Evolutionary conservation across 2,329 filamentous ascomycete genomes (phyloP).

Genomic region (Ophiostoma fasciatum): DNA sequence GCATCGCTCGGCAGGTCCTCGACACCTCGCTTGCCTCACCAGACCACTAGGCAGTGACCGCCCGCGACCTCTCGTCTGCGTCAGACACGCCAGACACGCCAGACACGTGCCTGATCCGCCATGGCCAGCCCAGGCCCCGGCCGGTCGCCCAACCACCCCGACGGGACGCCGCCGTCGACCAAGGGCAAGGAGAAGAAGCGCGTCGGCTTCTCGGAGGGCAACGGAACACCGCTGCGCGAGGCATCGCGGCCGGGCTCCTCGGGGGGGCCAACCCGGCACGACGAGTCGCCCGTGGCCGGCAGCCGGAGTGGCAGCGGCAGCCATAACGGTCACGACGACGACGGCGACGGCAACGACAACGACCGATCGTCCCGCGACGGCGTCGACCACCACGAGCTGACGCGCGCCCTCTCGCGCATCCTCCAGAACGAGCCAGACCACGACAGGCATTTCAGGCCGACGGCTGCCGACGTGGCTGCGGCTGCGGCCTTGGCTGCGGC

Average conservation of each 20-base stretch:
- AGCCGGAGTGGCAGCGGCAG: no score
- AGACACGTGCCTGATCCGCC: not conserved
- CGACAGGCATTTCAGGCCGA: not conserved
- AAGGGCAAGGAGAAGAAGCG: conserved; percentile 14
- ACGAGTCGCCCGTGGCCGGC: no score
- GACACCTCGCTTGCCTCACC: no score
- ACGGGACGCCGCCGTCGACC: conserved; percentile 1
- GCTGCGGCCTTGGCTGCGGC: not conserved
- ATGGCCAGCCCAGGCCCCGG: conserved; percentile 8
- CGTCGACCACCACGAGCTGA: conserved; percentile 12
- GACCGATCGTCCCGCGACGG: conserved; percentile 6
- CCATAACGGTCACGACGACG: no score
- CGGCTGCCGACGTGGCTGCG: no score
- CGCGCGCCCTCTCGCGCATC: conserved; percentile 9
- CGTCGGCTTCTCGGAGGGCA: conserved; percentile 11
- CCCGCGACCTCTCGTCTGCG: no score
- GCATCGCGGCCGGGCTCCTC: not conserved
- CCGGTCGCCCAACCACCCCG: conserved; percentile 2
- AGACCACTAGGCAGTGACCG: no score
- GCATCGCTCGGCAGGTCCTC: no score
- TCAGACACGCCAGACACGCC: no score
- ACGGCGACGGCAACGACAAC: no score
- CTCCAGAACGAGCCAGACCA: conserved; percentile 2
- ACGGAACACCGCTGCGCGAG: conserved; percentile 1
- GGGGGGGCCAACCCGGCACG: no score